Evolutionary conservation across 2,329 filamentous ascomycete genomes (phyloP).

Genomic region (Cladophialophora chaetospira): DNA sequence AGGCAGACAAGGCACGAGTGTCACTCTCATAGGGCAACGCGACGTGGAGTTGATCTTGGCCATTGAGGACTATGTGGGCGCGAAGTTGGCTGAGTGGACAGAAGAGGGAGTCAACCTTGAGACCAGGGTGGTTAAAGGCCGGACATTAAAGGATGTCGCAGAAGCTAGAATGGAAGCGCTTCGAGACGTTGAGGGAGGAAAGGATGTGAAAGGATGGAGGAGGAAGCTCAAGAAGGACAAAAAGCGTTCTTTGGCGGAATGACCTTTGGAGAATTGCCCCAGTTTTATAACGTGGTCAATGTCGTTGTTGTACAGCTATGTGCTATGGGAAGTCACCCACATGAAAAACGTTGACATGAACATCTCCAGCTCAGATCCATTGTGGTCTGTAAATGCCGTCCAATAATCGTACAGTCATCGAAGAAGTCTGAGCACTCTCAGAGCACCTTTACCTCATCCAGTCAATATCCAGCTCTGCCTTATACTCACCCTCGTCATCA

Average conservation of each 20-base stretch:
- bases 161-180: constrained; percentile 93
- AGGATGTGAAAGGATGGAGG: constrained; percentile 85
- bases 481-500: constrained; percentile 34
- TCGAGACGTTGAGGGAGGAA: constrained; percentile 86
- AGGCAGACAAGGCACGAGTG: constrained; percentile 75
- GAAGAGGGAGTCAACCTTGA: constrained; percentile 96
- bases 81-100: constrained; percentile 79
- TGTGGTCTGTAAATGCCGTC: neutral
- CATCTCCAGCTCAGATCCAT: neutral
- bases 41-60: constrained; percentile 89
- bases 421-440: neutral
- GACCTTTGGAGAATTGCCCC: neutral
- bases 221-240: constrained; percentile 43
- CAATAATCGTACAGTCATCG: neutral
- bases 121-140: constrained; percentile 79
- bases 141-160: constrained; percentile 78
- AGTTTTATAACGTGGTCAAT: neutral
- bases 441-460: constrained; percentile 29
- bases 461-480: constrained; percentile 34
- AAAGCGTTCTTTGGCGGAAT: constrained; percentile 6
- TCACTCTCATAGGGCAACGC: constrained; percentile 88
- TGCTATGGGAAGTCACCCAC: neutral
- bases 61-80: constrained; percentile 79
- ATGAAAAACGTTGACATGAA: neutral
- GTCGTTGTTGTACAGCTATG: neutral